phyloP scores from a whole-genome alignment of 345 rosid species.

The Corchorus olitorius region DNA sequence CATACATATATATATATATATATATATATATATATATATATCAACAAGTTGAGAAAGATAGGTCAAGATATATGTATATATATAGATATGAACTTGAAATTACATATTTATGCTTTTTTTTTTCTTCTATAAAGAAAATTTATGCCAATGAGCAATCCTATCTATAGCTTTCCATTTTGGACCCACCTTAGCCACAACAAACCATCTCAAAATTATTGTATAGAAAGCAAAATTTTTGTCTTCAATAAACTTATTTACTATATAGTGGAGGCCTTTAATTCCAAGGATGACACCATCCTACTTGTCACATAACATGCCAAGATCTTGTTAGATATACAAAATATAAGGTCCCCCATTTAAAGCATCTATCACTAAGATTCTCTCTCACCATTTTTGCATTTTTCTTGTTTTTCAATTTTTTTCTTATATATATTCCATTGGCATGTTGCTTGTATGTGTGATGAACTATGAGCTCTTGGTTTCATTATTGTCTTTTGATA shows the following conservation, averaged over 20 bases:
- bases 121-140: not conserved
- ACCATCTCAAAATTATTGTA: constrained; percentile 13
- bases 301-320: constrained; percentile 17
- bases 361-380: constrained; percentile 26
- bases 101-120: not conserved
- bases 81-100: constrained; percentile 14
- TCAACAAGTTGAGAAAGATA: not conserved
- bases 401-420: not conserved
- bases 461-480: not conserved
- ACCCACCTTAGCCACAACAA: constrained; percentile 29
- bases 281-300: constrained; percentile 23
- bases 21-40: too few relatives aligned
- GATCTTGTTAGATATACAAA: constrained; percentile 37
- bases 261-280: constrained; percentile 14
- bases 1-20: too few relatives aligned
- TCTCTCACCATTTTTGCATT: not conserved
- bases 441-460: too few relatives aligned
- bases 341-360: constrained; percentile 23
- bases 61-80: not conserved
- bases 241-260: constrained; percentile 16
- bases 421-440: not conserved
- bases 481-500: not conserved
- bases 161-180: constrained; percentile 25
- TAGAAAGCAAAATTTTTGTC: constrained; percentile 21
- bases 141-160: constrained; percentile 5